These are phyloP conservation scores for Paxillus rubicundulus DNA, from an alignment of 768 basidiomycete genomes.

Conservation along the genomic window DNA sequence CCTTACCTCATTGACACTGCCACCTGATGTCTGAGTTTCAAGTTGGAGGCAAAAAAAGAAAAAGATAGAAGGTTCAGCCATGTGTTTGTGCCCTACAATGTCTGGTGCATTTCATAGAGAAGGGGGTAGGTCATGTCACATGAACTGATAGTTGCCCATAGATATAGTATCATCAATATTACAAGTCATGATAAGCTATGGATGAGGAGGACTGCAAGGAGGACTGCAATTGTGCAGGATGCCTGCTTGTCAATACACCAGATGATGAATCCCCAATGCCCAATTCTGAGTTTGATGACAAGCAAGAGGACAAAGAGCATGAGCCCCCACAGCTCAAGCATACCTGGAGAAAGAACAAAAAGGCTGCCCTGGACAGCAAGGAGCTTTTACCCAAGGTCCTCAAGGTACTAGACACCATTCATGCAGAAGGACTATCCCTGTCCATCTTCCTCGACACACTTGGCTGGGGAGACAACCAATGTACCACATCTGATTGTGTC, in stretches of 20 bases:
- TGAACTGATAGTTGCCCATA: too few relatives aligned
- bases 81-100: too few relatives aligned
- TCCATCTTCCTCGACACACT: slow-evolving; percentile 5
- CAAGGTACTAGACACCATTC: neutral
- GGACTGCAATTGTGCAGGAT: neutral
- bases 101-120: too few relatives aligned
- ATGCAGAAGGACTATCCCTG: neutral
- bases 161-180: too few relatives aligned
- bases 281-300: neutral
- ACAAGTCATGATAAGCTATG: too few relatives aligned
- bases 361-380: slow-evolving; percentile 11
- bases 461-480: slow-evolving; percentile 4
- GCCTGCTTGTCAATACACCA: neutral
- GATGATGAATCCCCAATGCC: neutral
- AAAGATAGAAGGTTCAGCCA: too few relatives aligned
- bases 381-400: neutral
- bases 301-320: neutral
- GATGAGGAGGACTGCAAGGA: too few relatives aligned
- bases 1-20: neutral
- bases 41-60: too few relatives aligned
- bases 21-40: slow-evolving; percentile 1
- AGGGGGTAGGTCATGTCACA: too few relatives aligned
- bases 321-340: slow-evolving; percentile 2
- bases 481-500: neutral
- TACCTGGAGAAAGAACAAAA: neutral